A percentile compares a stretch with the other conserved stretches of the same genome.
These are phyloP conservation scores for Stromatinia cepivora DNA, from an alignment of 2,329 filamentous ascomycete genomes.

Conservation along the genomic window DNA sequence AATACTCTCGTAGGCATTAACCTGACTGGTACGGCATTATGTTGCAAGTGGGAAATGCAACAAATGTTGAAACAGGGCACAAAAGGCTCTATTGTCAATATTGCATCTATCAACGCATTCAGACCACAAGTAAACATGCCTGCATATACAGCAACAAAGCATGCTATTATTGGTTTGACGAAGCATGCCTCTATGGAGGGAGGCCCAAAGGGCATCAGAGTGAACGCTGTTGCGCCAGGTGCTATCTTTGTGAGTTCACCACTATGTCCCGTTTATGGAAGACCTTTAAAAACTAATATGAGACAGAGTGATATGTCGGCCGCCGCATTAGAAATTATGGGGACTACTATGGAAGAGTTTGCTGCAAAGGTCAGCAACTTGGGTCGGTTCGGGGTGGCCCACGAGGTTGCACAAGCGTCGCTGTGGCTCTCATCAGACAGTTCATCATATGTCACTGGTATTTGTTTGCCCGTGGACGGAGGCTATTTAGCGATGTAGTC, in stretches of 20 bases:
- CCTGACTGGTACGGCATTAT: conserved; percentile 20
- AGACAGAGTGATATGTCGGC: conserved; percentile 42
- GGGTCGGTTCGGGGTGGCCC: conserved; percentile 20
- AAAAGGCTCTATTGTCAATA: conserved; percentile 21
- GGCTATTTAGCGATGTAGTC: conserved; percentile 25
- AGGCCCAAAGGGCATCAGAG: conserved; percentile 41
- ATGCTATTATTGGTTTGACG: conserved; percentile 47
- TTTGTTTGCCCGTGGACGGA: conserved; percentile 37
- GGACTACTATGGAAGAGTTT: conserved; percentile 47
- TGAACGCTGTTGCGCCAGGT: conserved; percentile 43
- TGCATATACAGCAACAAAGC: conserved; percentile 43
- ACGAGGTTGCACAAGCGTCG: conserved; percentile 22
- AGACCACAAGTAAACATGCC: conserved; percentile 21
- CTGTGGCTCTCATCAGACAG: conserved; percentile 44
- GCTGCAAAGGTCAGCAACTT: conserved; percentile 40
- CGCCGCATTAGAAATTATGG: conserved; percentile 45
- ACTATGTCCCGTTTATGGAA: conserved; percentile 52
- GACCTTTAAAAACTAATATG: conserved; percentile 36
- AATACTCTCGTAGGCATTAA: conserved; percentile 18
- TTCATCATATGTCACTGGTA: conserved; percentile 37
- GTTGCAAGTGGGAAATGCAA: conserved; percentile 22
- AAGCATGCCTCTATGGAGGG: conserved; percentile 43
- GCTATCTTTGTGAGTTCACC: conserved; percentile 37
- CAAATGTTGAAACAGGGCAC: conserved; percentile 20
- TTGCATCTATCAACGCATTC: conserved; percentile 19